These are phyloP conservation scores for Yamadazyma songkhlaensis DNA, from an alignment of 1,139 yeast genomes.

Conservation along the genomic window DNA sequence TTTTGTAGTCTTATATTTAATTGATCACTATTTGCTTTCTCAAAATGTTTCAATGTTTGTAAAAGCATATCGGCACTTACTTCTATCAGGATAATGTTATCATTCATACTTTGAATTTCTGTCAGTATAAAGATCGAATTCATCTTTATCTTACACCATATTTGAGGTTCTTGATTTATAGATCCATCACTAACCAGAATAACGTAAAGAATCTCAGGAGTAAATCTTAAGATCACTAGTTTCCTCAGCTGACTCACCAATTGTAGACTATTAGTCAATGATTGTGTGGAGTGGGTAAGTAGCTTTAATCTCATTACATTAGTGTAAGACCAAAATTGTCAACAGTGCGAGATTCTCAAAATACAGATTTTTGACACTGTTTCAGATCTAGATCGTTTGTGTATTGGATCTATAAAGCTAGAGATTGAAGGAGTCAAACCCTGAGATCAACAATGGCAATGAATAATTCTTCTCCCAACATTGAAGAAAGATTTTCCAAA, in stretches of 20 bases:
- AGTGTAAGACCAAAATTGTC: background rate
- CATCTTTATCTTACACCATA: conserved; percentile 55
- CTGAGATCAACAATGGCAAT: background rate
- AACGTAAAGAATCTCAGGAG: conserved; percentile 43
- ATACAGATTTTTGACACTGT: no score
- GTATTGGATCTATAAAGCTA: no score
- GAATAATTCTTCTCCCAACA: conserved; percentile 10
- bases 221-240: conserved; percentile 42
- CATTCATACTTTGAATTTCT: conserved; percentile 44
- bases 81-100: conserved; percentile 51
- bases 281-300: conserved; percentile 27
- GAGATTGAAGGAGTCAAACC: no score
- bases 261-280: conserved; percentile 28
- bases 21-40: conserved; percentile 49
- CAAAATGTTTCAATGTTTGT: conserved; percentile 54
- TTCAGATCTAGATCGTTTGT: no score
- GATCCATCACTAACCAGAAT: conserved; percentile 44
- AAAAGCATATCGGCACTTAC: conserved; percentile 53
- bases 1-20: conserved; percentile 52
- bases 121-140: conserved; percentile 46
- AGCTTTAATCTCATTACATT: conserved; percentile 30
- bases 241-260: conserved; percentile 30
- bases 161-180: conserved; percentile 52
- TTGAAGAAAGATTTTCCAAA: conserved; percentile 15
- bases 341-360: background rate